A percentile compares a stretch with the other conserved stretches of the same genome.
phyloP scores from a whole-genome alignment of 495 filamentous ascomycete genomes.

The Penicillium dipodomyicola region DNA sequence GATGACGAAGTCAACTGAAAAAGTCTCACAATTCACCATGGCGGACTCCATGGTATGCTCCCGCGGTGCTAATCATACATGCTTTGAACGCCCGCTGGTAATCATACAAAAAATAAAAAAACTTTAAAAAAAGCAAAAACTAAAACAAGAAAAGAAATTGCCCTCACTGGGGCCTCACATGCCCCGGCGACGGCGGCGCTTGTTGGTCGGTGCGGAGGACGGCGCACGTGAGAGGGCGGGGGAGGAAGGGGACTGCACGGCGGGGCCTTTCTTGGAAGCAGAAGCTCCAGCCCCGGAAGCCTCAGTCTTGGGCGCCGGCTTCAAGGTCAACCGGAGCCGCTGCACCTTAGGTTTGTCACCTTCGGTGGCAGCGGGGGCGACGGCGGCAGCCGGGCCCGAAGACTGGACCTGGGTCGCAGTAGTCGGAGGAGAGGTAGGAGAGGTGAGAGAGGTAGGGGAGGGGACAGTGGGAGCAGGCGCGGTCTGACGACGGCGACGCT shows the following conservation, averaged over 20 bases:
- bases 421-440: conserved; percentile 7
- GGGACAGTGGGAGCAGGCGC: conserved; percentile 2
- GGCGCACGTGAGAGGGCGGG: conserved; percentile 5
- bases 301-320: conserved; percentile 13
- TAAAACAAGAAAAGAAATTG: neutral
- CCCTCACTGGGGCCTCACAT: neutral
- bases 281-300: neutral
- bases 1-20: neutral
- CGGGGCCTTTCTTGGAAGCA: neutral
- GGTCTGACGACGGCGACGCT: conserved; percentile 12
- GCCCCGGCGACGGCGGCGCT: conserved; percentile 4
- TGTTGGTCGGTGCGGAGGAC: neutral
- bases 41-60: conserved; percentile 10
- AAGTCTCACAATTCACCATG: conserved; percentile 2
- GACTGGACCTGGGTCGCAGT: conserved; percentile 5
- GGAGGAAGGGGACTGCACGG: conserved; percentile 2
- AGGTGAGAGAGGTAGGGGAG: neutral
- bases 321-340: conserved; percentile 19
- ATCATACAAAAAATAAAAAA: neutral
- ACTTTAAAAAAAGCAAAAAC: neutral
- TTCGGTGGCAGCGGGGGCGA: neutral
- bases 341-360: conserved; percentile 13
- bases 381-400: neutral
- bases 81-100: conserved; percentile 8
- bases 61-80: conserved; percentile 10